Percentiles rank a stretch among this genome's conserved stretches.
phyloP scores from a whole-genome alignment of 768 basidiomycete species.

The Mycena metata region DNA sequence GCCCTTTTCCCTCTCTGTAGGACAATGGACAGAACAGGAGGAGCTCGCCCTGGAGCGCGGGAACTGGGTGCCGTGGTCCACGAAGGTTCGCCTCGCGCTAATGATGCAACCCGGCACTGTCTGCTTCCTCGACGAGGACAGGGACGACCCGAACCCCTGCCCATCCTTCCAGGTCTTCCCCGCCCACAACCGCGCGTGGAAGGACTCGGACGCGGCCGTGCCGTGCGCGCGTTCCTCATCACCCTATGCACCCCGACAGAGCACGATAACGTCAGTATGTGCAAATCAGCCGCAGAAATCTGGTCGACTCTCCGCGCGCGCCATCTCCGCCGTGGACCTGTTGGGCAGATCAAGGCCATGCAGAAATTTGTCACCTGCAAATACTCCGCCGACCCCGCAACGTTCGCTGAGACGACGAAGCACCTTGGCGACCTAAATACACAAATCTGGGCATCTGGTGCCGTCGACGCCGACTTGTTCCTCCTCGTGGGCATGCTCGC shows the following conservation, averaged over 20 bases:
- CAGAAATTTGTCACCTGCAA: not conserved
- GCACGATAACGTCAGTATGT: not conserved
- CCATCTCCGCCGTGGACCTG: too few relatives aligned
- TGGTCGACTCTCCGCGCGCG: not conserved
- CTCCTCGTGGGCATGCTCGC: not conserved
- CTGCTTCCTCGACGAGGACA: not conserved
- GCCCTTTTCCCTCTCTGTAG: not conserved
- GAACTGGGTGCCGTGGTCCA: not conserved
- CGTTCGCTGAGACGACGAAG: not conserved
- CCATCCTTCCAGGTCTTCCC: not conserved
- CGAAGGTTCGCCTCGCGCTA: rapidly evolving
- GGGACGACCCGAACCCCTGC: not conserved
- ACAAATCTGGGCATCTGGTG: not conserved
- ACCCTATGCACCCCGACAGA: not conserved
- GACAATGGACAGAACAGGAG: not conserved
- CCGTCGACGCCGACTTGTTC: not conserved
- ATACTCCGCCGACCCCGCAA: not conserved
- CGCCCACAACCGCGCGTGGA: not conserved
- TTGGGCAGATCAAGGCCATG: not conserved
- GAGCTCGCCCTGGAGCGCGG: not conserved
- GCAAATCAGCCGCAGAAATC: too few relatives aligned
- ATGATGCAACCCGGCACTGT: not conserved
- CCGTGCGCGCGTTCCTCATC: not conserved
- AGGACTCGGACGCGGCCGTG: not conserved
- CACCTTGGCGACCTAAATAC: not conserved